A percentile compares a stretch with the other conserved stretches of the same genome.
phyloP scores from a whole-genome alignment of 1,284 basidiomycete species.

The Cerioporus squamosus region DNA sequence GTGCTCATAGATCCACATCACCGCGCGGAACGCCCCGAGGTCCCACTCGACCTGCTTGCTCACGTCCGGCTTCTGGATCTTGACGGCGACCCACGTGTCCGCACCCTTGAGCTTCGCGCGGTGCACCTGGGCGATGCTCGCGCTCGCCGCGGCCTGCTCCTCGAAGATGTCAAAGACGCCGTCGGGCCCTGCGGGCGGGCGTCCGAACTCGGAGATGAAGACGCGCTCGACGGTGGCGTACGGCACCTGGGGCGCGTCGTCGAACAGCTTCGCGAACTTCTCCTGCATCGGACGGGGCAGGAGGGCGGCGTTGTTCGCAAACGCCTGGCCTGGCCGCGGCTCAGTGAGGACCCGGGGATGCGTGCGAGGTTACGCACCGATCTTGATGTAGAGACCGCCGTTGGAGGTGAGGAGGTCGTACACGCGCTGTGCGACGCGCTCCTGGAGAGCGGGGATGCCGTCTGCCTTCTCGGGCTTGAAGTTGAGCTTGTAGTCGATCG shows the following conservation, averaged over 20 bases:
- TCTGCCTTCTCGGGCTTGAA: slow-evolving; percentile 71
- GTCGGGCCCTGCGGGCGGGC: slow-evolving; percentile 62
- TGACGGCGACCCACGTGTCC: slow-evolving; percentile 79
- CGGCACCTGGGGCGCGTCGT: slow-evolving; percentile 84
- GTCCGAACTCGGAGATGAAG: slow-evolving; percentile 73
- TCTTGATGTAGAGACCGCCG: slow-evolving; percentile 90
- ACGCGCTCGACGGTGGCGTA: slow-evolving; percentile 75
- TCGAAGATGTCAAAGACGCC: slow-evolving; percentile 84
- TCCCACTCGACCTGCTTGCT: slow-evolving; percentile 87
- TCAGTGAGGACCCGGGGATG: background rate
- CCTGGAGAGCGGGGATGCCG: slow-evolving; percentile 77
- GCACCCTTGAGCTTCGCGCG: slow-evolving; percentile 65
- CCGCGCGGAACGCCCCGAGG: slow-evolving; percentile 62
- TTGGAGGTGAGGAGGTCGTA: slow-evolving; percentile 78
- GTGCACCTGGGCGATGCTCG: slow-evolving; percentile 91
- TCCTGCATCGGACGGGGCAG: slow-evolving; percentile 82
- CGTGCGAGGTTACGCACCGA: slow-evolving; percentile 57
- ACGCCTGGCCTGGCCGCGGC: slow-evolving; percentile 59
- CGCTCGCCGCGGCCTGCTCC: slow-evolving; percentile 76
- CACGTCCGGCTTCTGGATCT: slow-evolving; percentile 91
- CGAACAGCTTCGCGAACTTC: slow-evolving; percentile 83
- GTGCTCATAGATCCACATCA: slow-evolving; percentile 78
- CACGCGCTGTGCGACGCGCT: slow-evolving; percentile 80
- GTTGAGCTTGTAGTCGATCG: slow-evolving; percentile 84
- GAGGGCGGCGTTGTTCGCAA: slow-evolving; percentile 83